Base-by-base conservation (phyloP, 305 asterid species). In the Solanum aculeatissimum region DNA sequence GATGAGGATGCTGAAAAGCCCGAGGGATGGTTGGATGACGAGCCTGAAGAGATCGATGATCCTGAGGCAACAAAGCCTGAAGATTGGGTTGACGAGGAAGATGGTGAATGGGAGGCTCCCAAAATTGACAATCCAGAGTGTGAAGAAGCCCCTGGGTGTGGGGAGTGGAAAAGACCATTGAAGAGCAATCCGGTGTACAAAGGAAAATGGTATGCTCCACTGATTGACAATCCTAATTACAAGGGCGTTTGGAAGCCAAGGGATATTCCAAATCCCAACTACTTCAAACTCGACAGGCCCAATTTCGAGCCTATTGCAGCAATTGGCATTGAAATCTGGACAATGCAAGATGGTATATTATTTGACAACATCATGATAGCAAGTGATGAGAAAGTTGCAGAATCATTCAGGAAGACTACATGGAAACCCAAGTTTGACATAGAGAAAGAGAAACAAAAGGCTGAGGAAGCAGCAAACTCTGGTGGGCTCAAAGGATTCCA, bases 51-150 rank as follows among this genome's bases (percentile, higher is more conserved):
- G 83, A 85, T 97, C 18, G 98, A 97, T 88, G 99, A 97, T 83
- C 99, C 99, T 6, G 99, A 94, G 89, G 93, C 98, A 19, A 85
- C 92, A 4, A 97, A 97, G 85, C 99, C 99, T 3, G 99, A 95
- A 87, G 99, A 97, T 79, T 97, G 99, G 99, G 99, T 92, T 85
- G 99, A 97, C 58, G 98, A 97, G 77, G 99, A 95, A 87, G 99
- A 97, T 88, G 99, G 99, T 83, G 97, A 91, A 69, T 97, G 99
- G 99, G 99, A 97, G 89, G 93, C 98, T 25, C 98, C 99, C 0
- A 94, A 97, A 81, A 83, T 93, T 68, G 97, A 95, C 77, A 97
- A 97, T 89, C 98, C 98, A 0, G 93, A 89, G 84, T 97, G 99
- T 85, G 87, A 83, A 4, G 94, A 88, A 72, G 98, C 92, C 83